These are phyloP conservation scores for Tricholoma furcatifolium DNA, from an alignment of 768 basidiomycete species.

Conservation along the genomic window DNA sequence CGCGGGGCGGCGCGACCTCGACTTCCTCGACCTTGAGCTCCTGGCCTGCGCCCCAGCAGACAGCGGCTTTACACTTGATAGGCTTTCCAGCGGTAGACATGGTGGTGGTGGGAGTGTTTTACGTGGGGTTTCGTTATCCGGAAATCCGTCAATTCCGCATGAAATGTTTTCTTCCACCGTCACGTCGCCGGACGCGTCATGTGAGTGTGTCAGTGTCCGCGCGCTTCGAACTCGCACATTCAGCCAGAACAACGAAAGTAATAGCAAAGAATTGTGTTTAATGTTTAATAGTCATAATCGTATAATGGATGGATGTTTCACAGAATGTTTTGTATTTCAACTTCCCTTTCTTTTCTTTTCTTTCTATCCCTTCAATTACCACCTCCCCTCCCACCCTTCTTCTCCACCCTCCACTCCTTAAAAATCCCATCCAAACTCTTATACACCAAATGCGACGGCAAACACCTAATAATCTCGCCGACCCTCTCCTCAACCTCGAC, in stretches of 20 bases:
- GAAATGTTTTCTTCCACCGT: too few relatives aligned
- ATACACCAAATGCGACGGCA: conserved; percentile 86
- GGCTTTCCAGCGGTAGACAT: conserved; percentile 82
- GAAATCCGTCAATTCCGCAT: too few relatives aligned
- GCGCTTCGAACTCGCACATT: too few relatives aligned
- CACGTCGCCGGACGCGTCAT: too few relatives aligned
- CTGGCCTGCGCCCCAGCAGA: conserved; percentile 94
- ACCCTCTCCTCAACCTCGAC: conserved; percentile 71
- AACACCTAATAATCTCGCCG: conserved; percentile 85
- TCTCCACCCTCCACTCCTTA: conserved; percentile 86
- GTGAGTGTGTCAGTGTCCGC: too few relatives aligned
- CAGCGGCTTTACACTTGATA: conserved; percentile 89
- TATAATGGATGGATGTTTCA: too few relatives aligned
- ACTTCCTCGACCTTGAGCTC: conserved; percentile 87
- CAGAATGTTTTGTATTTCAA: too few relatives aligned
- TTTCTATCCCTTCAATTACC: too few relatives aligned
- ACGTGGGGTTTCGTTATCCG: background rate
- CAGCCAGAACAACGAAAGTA: too few relatives aligned
- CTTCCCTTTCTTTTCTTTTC: too few relatives aligned
- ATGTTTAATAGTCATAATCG: too few relatives aligned
- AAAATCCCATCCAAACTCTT: conserved; percentile 94
- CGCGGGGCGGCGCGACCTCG: conserved; percentile 88
- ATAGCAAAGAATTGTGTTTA: too few relatives aligned
- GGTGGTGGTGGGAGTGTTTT: conserved; percentile 14
- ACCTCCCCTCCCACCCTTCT: conserved; percentile 55